Evolutionary conservation across 331 rosid genomes (phyloP).

Genomic region (Quercus phellos): DNA sequence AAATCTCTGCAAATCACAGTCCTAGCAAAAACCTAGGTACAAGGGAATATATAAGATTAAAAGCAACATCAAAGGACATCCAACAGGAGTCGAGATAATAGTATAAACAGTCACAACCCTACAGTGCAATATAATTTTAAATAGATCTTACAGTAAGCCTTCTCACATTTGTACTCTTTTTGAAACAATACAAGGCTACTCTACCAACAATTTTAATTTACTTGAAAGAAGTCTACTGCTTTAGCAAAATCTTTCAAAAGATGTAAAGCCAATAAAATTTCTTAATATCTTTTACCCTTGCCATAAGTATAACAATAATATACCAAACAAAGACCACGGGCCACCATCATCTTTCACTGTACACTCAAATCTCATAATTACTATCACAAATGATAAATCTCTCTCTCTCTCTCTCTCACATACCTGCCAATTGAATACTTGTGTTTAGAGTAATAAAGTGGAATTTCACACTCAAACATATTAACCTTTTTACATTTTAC

Average conservation of each 20-base stretch:
- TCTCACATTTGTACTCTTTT: not conserved
- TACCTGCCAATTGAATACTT: not conserved
- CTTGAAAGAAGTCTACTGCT: not conserved
- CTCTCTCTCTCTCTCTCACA: not conserved
- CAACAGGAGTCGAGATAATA: conserved; percentile 1
- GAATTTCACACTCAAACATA: too few species aligned
- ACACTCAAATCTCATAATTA: not conserved
- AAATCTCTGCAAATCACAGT: conserved; percentile 89
- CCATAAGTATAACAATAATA: not conserved
- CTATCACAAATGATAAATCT: not conserved
- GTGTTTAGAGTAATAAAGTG: too few species aligned
- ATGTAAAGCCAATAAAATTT: not conserved
- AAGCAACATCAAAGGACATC: conserved; percentile 17
- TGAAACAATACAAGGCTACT: not conserved
- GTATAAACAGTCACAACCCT: not conserved
- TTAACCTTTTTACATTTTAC: too few species aligned
- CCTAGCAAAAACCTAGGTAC: conserved; percentile 78
- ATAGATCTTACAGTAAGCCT: not conserved
- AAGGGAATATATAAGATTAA: not conserved
- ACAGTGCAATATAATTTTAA: not conserved
- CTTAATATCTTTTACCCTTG: not conserved
- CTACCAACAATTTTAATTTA: not conserved
- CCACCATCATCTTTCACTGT: not conserved
- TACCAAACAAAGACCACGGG: not conserved
- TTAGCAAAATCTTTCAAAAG: not conserved